Base-by-base conservation (phyloP, 371 early-diverging fungal species). In the Chytridiales sp. region DNA sequence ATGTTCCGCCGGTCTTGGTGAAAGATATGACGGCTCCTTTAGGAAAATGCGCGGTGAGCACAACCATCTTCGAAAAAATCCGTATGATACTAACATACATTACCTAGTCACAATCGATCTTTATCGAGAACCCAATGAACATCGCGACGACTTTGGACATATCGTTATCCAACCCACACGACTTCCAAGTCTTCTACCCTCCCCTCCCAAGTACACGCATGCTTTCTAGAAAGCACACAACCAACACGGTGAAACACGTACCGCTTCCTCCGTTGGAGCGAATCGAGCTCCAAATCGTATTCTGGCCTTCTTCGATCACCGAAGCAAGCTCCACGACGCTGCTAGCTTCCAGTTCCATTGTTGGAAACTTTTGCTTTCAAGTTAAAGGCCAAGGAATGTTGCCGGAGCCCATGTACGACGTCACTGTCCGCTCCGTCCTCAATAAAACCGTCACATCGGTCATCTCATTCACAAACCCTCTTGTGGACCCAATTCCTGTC, bases 231-330 rank as follows among this genome's bases (percentile, higher is more conserved):
- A 38, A 50, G 17, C 17, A 3, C 0, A 19, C 17, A 38, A 13
- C 38, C 4, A 46, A 5, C 29, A 35, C 24, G 24, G 32, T 27
- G n/a, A 5, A 1, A 46, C 26, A 40, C 22, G 26, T 6, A 15
- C 43, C 39, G 56, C 24, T 46, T 38, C 35, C 42, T 22, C 59
- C 76, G 42, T 42, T 62, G 15, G 68, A 68, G 48, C 31, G 59
- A 0, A 35, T 56, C 15, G 54, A 68, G 34, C 49, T 70, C 34
- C 70, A 74, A 58, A 35, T 77, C 1, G 51, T 72, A 2, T 77
- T 72, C 47, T 77, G 77, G 77, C 77, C 77, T 0, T 65, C 65
- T 17, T 70, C 70, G 8, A n/a, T 70, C 44, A 74, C 74, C 8
- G 67, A 74, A 50, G 43, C 52, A 2, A 47, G 58, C 17, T 27